Percentiles rank a stretch among this genome's conserved stretches.
phyloP scores from a whole-genome alignment of 345 rosid genomes.

The Sonneratia alba region DNA sequence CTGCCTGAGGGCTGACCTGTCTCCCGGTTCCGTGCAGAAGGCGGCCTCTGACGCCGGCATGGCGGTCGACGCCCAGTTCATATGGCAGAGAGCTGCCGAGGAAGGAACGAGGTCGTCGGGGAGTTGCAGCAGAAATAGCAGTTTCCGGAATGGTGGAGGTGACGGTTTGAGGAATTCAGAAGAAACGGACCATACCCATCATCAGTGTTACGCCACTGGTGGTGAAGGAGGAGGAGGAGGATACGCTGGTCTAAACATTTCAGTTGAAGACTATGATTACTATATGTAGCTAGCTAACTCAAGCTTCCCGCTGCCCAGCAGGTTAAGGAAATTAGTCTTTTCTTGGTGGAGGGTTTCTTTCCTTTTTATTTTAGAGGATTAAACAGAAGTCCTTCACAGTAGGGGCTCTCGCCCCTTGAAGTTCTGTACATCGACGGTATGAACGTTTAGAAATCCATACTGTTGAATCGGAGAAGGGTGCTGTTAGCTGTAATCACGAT shows the following conservation, averaged over 20 bases:
- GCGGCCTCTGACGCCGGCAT: conserved; percentile 83
- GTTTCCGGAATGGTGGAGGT: background rate
- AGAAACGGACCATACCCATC: background rate
- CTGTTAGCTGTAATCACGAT: too few relatives aligned
- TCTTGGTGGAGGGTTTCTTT: too few relatives aligned
- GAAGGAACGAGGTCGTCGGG: background rate
- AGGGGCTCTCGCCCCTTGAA: too few relatives aligned
- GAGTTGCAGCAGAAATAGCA: conserved; percentile 9
- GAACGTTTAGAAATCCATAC: too few relatives aligned
- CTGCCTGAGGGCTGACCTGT: conserved; percentile 23
- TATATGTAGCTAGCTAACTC: background rate
- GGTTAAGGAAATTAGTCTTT: too few relatives aligned
- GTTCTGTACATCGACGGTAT: too few relatives aligned
- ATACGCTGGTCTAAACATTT: conserved; percentile 24
- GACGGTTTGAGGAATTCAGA: background rate
- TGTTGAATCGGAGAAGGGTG: too few relatives aligned
- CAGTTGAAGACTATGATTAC: conserved; percentile 54
- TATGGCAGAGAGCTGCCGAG: conserved; percentile 1
- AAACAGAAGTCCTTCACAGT: too few relatives aligned
- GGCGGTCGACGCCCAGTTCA: conserved; percentile 53
- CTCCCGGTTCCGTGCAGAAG: conserved; percentile 58
- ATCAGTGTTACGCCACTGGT: conserved; percentile 1
- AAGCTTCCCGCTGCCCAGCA: too few relatives aligned
- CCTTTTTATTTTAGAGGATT: too few relatives aligned
- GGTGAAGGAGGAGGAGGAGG: conserved; percentile 1